Base-by-base conservation (phyloP, 2,329 filamentous ascomycete genomes). In the Talaromyces sp. region DNA sequence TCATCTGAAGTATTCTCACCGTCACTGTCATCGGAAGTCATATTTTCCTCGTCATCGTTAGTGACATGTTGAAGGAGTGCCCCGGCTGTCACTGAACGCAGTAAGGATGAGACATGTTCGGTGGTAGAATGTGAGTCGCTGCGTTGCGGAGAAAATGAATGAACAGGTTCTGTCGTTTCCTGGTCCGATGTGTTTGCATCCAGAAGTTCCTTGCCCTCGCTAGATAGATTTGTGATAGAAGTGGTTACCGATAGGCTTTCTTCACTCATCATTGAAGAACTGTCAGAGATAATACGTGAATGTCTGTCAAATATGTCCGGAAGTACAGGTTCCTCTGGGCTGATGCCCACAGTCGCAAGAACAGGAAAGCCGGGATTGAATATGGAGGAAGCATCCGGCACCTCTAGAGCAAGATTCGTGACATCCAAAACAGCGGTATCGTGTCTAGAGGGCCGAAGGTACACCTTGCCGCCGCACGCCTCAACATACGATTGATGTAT, bases 401-500 rank as follows among this genome's bases (percentile, higher is more conserved):
- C 58, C 21, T 62, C 43, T 8, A 60, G 60, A 31, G 64, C 66
- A 8, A 70, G 57, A 45, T 60, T 63, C 1, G 70, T 71, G 13
- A 74, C 37, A 53, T 74, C 69, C 37, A 73, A 60, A 15, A 73
- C 57, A 13, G 61, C 31, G 51, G 15, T 63, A 56, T 31, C 65
- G 62, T 15, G 60, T 31, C 8, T 59, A 50, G 17, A 63, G 57
- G 19, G 60, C 54, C 37, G 70, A 69, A 36, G 61, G 53, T 33
- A 41, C 22, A 45, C 43, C 57, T 59, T 56, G 21, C 73, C 73
- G 48, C 76, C 76, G 61, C 73, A 78, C 7, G 76, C 77, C 19
- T 76, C 69, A 60, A 70, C 64, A 45, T 69, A 69, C 5, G 66
- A 67, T 11, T 65, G 61, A 52, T 70, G 67, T 6, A 64, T 61